A percentile compares a stretch with the other conserved stretches of the same genome.
Evolutionary conservation across 768 basidiomycete genomes (phyloP).

Genomic region (Russula sp.): DNA sequence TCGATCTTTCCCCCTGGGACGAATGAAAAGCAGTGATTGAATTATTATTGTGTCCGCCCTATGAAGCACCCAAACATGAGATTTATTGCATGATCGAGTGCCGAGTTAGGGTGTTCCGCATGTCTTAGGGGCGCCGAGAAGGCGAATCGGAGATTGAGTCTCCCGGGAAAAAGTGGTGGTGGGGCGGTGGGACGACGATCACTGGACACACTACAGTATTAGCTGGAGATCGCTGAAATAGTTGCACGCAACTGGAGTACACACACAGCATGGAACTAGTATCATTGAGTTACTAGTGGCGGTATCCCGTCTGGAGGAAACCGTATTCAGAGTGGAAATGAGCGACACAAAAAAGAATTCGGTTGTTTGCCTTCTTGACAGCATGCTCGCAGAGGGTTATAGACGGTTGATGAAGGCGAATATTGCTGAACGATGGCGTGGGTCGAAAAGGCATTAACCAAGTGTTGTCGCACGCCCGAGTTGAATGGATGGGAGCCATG

Average conservation of each 20-base stretch:
- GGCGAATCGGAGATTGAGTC: background rate
- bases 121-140: background rate
- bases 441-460: too few relatives aligned
- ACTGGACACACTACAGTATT: too few relatives aligned
- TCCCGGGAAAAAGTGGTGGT: too few relatives aligned
- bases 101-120: background rate
- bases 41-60: background rate
- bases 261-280: too few relatives aligned
- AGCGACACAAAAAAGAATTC: background rate
- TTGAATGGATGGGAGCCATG: too few relatives aligned
- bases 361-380: background rate
- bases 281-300: too few relatives aligned
- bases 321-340: background rate
- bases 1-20: background rate
- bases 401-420: too few relatives aligned
- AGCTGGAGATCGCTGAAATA: too few relatives aligned
- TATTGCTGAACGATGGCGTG: too few relatives aligned
- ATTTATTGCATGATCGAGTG: conserved; percentile 2
- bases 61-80: background rate
- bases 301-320: background rate
- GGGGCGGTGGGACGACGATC: background rate
- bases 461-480: too few relatives aligned
- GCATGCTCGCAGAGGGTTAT: too few relatives aligned
- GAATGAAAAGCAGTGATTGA: background rate
- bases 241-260: too few relatives aligned